These are phyloP conservation scores for Emmonsia crescens DNA, from an alignment of 2,329 filamentous ascomycete species.

Conservation along the genomic window DNA sequence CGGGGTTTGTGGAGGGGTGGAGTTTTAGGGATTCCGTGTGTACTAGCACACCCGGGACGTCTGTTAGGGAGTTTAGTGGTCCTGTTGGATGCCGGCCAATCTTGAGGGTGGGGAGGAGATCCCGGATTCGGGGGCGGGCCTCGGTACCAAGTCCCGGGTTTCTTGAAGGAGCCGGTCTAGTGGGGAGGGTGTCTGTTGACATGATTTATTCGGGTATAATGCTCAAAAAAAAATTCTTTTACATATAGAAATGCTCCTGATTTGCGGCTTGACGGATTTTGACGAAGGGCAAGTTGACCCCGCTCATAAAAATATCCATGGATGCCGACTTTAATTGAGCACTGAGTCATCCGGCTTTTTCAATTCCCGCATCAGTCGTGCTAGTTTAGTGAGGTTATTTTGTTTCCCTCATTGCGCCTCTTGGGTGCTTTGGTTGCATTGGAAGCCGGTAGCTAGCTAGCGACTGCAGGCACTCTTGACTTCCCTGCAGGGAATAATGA, in stretches of 20 bases:
- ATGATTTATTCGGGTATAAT: not conserved
- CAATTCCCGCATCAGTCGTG: not conserved
- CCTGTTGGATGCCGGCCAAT: slow-evolving; percentile 21
- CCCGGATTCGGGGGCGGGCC: slow-evolving; percentile 19
- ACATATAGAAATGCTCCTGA: not conserved
- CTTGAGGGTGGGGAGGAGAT: slow-evolving; percentile 27
- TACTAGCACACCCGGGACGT: slow-evolving; percentile 34
- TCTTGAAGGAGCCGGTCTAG: not conserved
- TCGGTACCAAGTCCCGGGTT: not conserved
- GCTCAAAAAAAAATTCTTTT: too few species aligned
- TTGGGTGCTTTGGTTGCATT: not conserved
- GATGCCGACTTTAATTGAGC: not conserved
- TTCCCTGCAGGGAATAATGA: too few species aligned
- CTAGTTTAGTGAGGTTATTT: too few species aligned
- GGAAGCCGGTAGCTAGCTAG: not conserved
- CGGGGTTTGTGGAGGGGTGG: slow-evolving; percentile 16
- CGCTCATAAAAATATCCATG: not conserved
- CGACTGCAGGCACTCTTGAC: too few species aligned
- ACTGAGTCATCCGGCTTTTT: not conserved
- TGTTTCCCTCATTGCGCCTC: not conserved
- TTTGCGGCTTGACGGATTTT: not conserved
- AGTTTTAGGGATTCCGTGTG: slow-evolving; percentile 15
- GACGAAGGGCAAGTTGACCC: not conserved
- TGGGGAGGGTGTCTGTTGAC: not conserved
- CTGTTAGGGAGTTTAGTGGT: slow-evolving; percentile 34